Percentiles rank a stretch among this genome's conserved stretches.
Evolutionary conservation across 148 eudicot genomes (phyloP).

Genomic region (Silene uniflora): DNA sequence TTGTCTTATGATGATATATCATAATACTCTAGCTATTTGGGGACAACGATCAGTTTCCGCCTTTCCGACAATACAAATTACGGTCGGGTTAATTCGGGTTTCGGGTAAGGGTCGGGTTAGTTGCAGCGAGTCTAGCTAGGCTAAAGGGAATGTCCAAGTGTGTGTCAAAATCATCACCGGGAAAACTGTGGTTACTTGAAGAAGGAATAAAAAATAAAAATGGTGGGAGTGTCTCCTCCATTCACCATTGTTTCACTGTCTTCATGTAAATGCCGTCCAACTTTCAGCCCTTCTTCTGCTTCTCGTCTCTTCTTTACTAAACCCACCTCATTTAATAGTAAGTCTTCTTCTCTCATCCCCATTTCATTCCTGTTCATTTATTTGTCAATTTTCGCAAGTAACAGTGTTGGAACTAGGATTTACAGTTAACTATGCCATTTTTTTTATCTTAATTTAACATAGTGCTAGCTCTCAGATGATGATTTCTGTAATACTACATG

Average conservation of each 20-base stretch:
- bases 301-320: conserved; percentile 6
- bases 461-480: no score
- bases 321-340: conserved; percentile 20
- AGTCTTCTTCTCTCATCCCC: background rate
- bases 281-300: conserved; percentile 15
- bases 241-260: conserved; percentile 18
- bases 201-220: background rate
- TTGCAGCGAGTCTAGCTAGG: no score
- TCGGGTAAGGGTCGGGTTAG: no score
- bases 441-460: no score
- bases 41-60: no score
- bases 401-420: no score
- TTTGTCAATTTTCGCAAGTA: background rate
- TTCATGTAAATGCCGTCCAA: conserved; percentile 19
- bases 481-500: no score
- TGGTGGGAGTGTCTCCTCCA: conserved; percentile 19
- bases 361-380: background rate
- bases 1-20: no score
- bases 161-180: background rate
- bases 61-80: no score
- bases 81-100: no score
- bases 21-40: no score
- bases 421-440: no score
- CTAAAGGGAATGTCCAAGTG: background rate
- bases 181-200: background rate